Evolutionary conservation across 2,329 filamentous ascomycete species (phyloP), one percentile per base, ranked within the genome.

Genomic region (Karstenula rhodostoma): DNA sequence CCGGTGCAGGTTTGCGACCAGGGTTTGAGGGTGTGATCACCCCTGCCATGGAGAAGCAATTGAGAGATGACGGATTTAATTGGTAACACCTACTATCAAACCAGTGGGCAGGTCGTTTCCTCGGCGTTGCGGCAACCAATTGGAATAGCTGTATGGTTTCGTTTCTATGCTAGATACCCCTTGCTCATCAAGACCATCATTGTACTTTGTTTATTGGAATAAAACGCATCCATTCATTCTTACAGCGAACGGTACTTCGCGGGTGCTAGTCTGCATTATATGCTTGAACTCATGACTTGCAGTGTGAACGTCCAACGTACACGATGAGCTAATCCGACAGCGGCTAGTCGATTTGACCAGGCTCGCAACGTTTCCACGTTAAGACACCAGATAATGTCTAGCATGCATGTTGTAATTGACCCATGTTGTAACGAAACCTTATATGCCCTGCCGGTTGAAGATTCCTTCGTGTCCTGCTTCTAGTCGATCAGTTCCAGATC

Each of bases 11-110:
- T 2, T 58, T 76, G 2, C 59, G 57, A 46, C 54, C 61, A n/a
- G 74, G 74, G 0, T 77, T 77, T 35, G 65, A 76, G 27, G 49
- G 64, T 29, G 58, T 76, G 6, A 56, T 76, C 2, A 65, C 56
- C 19, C 57, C 63, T 0, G 43, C 64, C 33, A 33, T 65, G 25
- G 73, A 71, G 1, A 53, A 47, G 46, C 54, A 59, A 35, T 56
- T 77, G 35, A 35, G 66, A 5, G 69, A 63, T 6, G 61, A 65
- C 0, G 71, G 72, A 1, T 73, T 53, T 40, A 55, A 50, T 2
- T 73, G 69, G 68, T 72, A 57, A 65, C 37, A 43, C 12, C 4
- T 17, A 8, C 10, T 29, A 9, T 13, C 27, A 25, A 3, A n/a
- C 15, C 4, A 33, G 29, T 22, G 54, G 9, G 23, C 22, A 12